A percentile compares a stretch with the other conserved stretches of the same genome.
phyloP scores from a whole-genome alignment of 2,329 filamentous ascomycete species.

The Nemania abortiva region DNA sequence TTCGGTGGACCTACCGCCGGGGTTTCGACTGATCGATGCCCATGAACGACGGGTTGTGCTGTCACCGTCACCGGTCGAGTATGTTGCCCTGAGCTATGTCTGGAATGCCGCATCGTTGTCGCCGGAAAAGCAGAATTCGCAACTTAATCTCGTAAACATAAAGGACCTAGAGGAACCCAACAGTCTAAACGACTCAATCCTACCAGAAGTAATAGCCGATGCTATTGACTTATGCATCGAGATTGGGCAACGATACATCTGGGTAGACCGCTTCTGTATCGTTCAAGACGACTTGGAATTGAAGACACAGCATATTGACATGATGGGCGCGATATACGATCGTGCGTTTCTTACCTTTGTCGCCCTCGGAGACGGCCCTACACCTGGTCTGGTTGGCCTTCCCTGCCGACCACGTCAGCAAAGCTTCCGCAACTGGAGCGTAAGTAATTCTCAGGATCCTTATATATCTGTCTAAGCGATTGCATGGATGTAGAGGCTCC shows the following conservation, averaged over 20 bases:
- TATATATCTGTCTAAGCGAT: background rate
- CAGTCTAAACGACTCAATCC: conserved; percentile 8
- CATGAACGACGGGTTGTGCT: conserved; percentile 17
- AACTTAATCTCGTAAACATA: conserved; percentile 17
- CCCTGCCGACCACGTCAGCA: conserved; percentile 12
- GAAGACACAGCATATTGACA: conserved; percentile 25
- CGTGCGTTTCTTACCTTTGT: conserved; percentile 22
- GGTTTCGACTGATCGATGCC: conserved; percentile 29
- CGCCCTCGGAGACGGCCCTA: conserved; percentile 22
- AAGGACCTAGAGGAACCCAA: background rate
- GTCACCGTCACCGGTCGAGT: conserved; percentile 9
- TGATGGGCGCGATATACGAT: conserved; percentile 30
- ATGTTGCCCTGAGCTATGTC: conserved; percentile 30
- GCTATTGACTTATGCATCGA: conserved; percentile 22
- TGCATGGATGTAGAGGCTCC: background rate
- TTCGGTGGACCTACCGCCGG: background rate
- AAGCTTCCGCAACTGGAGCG: conserved; percentile 8
- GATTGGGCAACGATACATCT: conserved; percentile 29
- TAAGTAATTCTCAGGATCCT: background rate
- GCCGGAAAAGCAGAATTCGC: conserved; percentile 18
- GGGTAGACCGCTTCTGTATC: conserved; percentile 32
- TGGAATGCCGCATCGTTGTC: conserved; percentile 17
- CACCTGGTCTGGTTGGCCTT: conserved; percentile 17
- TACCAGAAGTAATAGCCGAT: conserved; percentile 26
- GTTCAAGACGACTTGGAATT: conserved; percentile 26